phyloP scores from a whole-genome alignment of 306 rosid genomes.

The Casuarina equisetifolia region DNA sequence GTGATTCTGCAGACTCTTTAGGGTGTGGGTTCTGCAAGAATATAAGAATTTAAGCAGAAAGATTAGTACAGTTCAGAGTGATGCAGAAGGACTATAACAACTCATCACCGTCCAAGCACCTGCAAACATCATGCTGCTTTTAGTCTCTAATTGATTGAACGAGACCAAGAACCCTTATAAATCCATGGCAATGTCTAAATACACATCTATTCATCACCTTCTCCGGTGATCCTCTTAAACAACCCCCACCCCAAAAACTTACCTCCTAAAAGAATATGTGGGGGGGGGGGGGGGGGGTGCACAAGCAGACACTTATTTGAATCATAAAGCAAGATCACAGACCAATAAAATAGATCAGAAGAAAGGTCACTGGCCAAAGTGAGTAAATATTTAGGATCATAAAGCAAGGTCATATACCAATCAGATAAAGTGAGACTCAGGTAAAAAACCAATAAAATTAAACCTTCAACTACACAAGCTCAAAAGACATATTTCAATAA shows the following conservation, averaged over 20 bases:
- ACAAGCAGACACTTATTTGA: no score
- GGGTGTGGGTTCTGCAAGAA: slow-evolving; percentile 68
- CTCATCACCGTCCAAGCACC: background rate
- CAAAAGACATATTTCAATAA: slow-evolving; percentile 11
- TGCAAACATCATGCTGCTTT: background rate
- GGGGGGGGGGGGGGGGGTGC: background rate
- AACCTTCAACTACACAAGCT: slow-evolving; percentile 1
- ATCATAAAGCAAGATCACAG: no score
- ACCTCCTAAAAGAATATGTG: background rate
- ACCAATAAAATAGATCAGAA: background rate
- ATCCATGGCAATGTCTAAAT: background rate
- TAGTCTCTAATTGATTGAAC: background rate
- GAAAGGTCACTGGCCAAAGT: background rate
- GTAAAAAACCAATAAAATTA: slow-evolving; percentile 15
- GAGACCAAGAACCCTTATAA: background rate
- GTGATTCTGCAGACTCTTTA: slow-evolving; percentile 71
- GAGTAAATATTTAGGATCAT: background rate
- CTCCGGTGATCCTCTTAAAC: background rate
- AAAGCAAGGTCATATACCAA: background rate
- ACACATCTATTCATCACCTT: background rate
- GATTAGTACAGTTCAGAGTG: slow-evolving; percentile 20
- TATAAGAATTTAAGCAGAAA: slow-evolving; percentile 20
- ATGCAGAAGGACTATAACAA: background rate
- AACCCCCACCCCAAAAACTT: background rate
- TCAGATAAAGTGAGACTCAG: slow-evolving; percentile 15